A percentile compares a stretch with the other conserved stretches of the same genome.
Evolutionary conservation across 2,329 filamentous ascomycete species (phyloP).

Genomic region (Ophiostoma ips): DNA sequence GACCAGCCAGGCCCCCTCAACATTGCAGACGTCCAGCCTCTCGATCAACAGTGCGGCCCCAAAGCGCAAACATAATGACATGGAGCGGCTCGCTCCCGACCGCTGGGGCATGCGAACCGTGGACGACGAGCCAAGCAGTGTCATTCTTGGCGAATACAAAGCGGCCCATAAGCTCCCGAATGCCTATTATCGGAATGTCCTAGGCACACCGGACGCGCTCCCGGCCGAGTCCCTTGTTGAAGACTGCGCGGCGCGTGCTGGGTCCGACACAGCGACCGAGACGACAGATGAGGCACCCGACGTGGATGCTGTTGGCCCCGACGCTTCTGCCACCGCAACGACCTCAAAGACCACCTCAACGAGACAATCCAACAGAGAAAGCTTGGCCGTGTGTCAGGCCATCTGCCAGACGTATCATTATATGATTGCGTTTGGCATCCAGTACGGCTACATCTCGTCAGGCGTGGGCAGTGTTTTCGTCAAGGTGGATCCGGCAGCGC

Average conservation of each 20-base stretch:
- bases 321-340: background rate
- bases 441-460: background rate
- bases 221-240: background rate
- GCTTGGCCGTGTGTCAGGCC: background rate
- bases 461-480: background rate
- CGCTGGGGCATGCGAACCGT: background rate
- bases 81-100: background rate
- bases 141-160: background rate
- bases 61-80: background rate
- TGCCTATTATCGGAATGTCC: background rate
- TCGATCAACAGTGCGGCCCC: background rate
- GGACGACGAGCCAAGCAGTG: background rate
- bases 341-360: background rate
- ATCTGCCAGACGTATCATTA: background rate
- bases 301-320: background rate
- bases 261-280: background rate
- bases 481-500: background rate
- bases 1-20: too few relatives aligned
- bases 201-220: background rate
- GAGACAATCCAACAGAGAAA: background rate
- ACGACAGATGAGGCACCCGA: background rate
- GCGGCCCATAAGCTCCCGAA: background rate
- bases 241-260: background rate
- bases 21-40: background rate
- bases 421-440: background rate